Conservation (phyloP, 148 eudicot species). For the Chenopodium album region DNA sequence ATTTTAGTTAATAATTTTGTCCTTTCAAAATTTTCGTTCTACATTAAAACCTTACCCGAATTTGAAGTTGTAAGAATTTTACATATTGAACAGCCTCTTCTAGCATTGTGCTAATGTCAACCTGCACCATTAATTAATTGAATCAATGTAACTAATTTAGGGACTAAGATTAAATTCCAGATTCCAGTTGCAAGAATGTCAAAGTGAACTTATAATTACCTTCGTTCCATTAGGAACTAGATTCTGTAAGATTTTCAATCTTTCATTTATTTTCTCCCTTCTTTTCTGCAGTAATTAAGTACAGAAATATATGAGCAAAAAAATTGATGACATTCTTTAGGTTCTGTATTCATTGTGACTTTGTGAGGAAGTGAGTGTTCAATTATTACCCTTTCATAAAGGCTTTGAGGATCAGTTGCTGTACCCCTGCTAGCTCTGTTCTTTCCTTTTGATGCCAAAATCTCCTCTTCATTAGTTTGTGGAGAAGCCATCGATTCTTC, state of each 20-base stretch:
- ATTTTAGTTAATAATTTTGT: not conserved
- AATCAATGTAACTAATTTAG: too few relatives aligned
- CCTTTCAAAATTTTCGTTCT: not conserved
- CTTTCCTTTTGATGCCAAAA: slow-evolving; percentile 36
- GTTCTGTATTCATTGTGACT: too few relatives aligned
- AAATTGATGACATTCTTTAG: too few relatives aligned
- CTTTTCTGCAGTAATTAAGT: slow-evolving; percentile 40
- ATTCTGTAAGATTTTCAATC: slow-evolving; percentile 48
- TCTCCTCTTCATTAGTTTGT: slow-evolving; percentile 17
- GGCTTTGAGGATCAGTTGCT: slow-evolving; percentile 67
- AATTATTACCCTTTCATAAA: slow-evolving; percentile 51
- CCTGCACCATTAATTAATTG: slow-evolving; percentile 24
- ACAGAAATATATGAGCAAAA: not conserved
- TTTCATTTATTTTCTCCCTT: slow-evolving; percentile 59
- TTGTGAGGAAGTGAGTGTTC: too few relatives aligned
- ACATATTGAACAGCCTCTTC: slow-evolving; percentile 68
- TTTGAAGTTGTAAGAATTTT: slow-evolving; percentile 61
- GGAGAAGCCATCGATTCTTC: slow-evolving; percentile 27
- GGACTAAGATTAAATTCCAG: too few relatives aligned
- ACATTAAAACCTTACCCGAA: slow-evolving; percentile 32
- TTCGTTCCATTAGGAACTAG: slow-evolving; percentile 73
- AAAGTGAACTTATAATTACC: slow-evolving; percentile 21
- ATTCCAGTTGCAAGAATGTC: too few relatives aligned
- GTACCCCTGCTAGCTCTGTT: slow-evolving; percentile 51
- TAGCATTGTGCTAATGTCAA: slow-evolving; percentile 78